These are phyloP conservation scores for Yarrowia sp. DNA, from an alignment of 805 yeast species.

Conservation along the genomic window DNA sequence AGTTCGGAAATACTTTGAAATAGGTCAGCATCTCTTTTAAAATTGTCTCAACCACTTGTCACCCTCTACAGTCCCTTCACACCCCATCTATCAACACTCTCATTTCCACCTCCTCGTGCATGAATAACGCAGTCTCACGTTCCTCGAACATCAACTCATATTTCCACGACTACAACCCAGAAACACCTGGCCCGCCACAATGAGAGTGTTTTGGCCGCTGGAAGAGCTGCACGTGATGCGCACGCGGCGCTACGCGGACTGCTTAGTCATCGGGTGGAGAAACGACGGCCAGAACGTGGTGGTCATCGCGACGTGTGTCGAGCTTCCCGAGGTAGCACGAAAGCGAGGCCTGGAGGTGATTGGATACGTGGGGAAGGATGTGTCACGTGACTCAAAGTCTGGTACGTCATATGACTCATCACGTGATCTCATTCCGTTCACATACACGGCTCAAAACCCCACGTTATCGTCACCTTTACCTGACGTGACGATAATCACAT, in stretches of 20 bases:
- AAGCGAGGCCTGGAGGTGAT: conserved; percentile 2
- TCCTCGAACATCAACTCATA: conserved; percentile 5
- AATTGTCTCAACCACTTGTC: too few species aligned
- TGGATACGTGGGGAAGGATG: background rate
- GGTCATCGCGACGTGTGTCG: conserved; percentile 10
- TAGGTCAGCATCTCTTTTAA: too few species aligned
- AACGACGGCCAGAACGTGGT: conserved; percentile 42
- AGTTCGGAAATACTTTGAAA: too few species aligned
- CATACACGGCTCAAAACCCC: background rate
- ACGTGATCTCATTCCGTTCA: background rate
- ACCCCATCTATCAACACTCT: background rate
- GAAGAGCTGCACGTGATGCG: conserved; percentile 46
- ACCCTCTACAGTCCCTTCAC: too few species aligned
- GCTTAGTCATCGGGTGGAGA: conserved; percentile 46
- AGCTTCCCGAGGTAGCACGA: background rate
- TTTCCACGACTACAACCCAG: background rate
- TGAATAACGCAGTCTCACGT: background rate
- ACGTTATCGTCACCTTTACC: background rate
- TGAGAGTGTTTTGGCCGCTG: conserved; percentile 50
- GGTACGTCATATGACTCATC: background rate
- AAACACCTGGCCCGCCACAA: background rate
- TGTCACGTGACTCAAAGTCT: background rate
- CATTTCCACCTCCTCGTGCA: background rate
- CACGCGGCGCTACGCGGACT: conserved; percentile 39
- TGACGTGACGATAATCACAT: conserved; percentile 55